phyloP scores from a whole-genome alignment of 345 rosid genomes.

The Isatis tinctoria region DNA sequence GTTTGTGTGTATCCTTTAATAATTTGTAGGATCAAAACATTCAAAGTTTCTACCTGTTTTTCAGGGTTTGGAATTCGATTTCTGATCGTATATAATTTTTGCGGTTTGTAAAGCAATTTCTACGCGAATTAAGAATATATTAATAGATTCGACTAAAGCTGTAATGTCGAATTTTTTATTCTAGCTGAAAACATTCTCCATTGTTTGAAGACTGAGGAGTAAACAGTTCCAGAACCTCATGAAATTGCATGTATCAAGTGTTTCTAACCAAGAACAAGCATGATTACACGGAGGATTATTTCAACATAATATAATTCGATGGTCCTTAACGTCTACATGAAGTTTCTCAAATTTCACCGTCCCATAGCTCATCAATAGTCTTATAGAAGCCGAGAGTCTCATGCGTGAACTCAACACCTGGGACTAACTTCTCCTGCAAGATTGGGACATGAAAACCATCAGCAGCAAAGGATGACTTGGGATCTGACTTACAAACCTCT shows the following conservation, averaged over 20 bases:
- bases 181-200: background rate
- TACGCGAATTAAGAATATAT: background rate
- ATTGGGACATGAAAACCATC: background rate
- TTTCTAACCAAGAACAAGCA: background rate
- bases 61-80: background rate
- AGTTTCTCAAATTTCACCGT: slow-evolving; percentile 36
- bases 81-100: background rate
- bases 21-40: background rate
- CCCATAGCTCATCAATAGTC: slow-evolving; percentile 50
- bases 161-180: background rate
- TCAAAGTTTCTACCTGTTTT: background rate
- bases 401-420: slow-evolving; percentile 30
- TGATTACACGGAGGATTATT: background rate
- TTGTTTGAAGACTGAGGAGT: background rate
- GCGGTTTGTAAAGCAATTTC: background rate
- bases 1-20: background rate
- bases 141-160: too few species aligned
- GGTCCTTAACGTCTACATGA: background rate
- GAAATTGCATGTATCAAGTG: background rate
- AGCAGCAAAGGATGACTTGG: background rate
- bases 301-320: background rate
- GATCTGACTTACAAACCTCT: background rate
- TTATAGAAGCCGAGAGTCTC: slow-evolving; percentile 40
- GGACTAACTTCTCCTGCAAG: slow-evolving; percentile 41
- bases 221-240: background rate